Evolutionary conservation across 75 land plant species (phyloP), one percentile per base, ranked within the genome.

Genomic region (Cunninghamia lanceolata): DNA sequence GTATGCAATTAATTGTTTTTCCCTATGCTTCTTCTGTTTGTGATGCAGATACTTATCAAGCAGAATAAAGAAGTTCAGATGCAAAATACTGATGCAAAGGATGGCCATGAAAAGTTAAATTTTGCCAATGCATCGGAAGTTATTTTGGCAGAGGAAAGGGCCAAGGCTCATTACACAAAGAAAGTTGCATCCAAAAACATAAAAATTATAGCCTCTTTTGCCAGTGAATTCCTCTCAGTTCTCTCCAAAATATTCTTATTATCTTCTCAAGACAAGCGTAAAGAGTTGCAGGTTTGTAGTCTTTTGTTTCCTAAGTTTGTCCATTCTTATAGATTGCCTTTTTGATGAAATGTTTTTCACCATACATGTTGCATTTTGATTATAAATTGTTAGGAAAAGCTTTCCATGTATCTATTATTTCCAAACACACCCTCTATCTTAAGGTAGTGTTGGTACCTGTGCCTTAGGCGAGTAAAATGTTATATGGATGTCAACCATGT

Each of bases 221-320:
- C 94, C 43, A 88, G 88, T 83, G 92, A 94, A 9, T 91, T 95
- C 52, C 87, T 98, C 73, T 88, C 93, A 50, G 90, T 90, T 80
- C 78, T 98, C 68, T 92, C 89, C 79, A 89, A 86, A 25, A 85
- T 92, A 9, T 94, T 94, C 81, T 52, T 92, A 50, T 79, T 89
- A 52, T 89, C 95, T 86, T 47, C 94, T 54, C 86, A 91, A 81
- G 98, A 93, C 83, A 90, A 83, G 75, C 93, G 95, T 88, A 96
- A 98, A 84, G 90, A 86, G 68, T 84, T 98, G 83, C 98, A 95
- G 98, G 96, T 96, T 4, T 63, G 68, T 63, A 63, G 68, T 63
- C 68, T 25, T 63, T 56, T 16, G 21, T 21, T 7, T 63, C 68
- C 28, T 25, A 63, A 25, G 3, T 25, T 21, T 25, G 7, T 25